phyloP scores from a whole-genome alignment of 2,329 filamentous ascomycete genomes.

The Zymoseptoria crescenta region DNA sequence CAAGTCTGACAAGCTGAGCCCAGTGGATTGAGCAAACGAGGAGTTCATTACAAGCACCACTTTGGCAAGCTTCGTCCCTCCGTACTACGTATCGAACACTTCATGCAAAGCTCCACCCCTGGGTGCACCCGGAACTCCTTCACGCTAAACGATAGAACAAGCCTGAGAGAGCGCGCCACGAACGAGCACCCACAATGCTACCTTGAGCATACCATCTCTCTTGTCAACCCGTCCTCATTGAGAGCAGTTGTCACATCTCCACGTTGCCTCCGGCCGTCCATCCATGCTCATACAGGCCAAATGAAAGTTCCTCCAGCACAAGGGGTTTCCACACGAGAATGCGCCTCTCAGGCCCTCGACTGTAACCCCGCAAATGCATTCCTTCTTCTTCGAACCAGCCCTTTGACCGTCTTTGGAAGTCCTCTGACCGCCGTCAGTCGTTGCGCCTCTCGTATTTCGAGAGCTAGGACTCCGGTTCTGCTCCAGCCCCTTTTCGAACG shows the following conservation, averaged over 20 bases:
- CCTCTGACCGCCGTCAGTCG: not conserved
- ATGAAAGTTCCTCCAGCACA: constrained; percentile 11
- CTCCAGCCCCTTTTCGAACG: constrained; percentile 4
- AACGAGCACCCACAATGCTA: not conserved
- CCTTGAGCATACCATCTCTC: not conserved
- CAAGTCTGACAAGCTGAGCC: not conserved
- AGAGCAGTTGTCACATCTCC: constrained; percentile 13
- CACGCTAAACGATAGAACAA: not conserved
- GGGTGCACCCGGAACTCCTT: not conserved
- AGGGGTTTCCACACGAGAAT: constrained; percentile 12
- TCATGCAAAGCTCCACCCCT: not conserved
- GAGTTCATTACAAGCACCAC: not conserved
- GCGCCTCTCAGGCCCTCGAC: constrained; percentile 4
- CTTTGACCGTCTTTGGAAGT: not conserved
- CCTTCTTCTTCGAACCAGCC: not conserved
- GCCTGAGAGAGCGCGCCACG: not conserved
- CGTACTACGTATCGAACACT: not conserved
- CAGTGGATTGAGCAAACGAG: not conserved
- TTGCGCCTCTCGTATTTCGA: not conserved
- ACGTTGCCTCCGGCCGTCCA: constrained; percentile 6
- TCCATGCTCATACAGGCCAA: constrained; percentile 13
- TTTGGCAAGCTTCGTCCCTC: not conserved
- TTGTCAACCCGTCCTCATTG: not conserved
- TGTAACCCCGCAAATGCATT: constrained; percentile 12
- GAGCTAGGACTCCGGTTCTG: not conserved